These are phyloP conservation scores for Ogataea pini DNA, from an alignment of 805 yeast species.

Conservation along the genomic window DNA sequence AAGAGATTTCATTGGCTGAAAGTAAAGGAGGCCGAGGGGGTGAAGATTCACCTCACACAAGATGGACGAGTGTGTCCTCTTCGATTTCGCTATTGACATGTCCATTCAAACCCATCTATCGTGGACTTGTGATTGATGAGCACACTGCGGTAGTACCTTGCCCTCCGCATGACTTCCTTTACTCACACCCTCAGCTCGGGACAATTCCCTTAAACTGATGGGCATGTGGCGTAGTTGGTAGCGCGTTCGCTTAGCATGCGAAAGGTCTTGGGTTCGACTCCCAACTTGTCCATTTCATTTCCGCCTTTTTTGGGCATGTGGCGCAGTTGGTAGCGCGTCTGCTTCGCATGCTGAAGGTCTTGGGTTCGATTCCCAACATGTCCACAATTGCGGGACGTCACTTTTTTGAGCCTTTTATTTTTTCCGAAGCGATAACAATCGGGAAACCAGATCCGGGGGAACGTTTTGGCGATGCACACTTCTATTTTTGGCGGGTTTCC, in stretches of 20 bases:
- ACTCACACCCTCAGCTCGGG: too few species aligned
- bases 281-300: conserved; percentile 60
- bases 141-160: too few species aligned
- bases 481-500: not conserved
- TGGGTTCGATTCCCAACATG: conserved; percentile 78
- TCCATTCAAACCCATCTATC: too few species aligned
- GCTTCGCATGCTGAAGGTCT: conserved; percentile 80
- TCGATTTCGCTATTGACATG: too few species aligned
- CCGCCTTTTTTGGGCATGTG: conserved; percentile 8
- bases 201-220: conserved; percentile 33
- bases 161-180: too few species aligned
- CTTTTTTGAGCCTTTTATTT: not conserved
- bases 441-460: conserved; percentile 1
- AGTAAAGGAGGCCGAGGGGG: too few species aligned
- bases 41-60: too few species aligned
- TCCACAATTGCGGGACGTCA: conserved; percentile 38
- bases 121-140: too few species aligned
- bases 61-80: too few species aligned
- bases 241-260: conserved; percentile 81
- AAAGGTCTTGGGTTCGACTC: conserved; percentile 80
- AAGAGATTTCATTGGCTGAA: conserved; percentile 4
- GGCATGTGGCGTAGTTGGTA: conserved; percentile 83
- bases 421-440: not conserved
- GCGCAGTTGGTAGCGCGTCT: conserved; percentile 69
- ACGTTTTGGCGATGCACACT: conserved; percentile 1